Evolutionary conservation across 345 rosid genomes (phyloP).

Genomic region (Jatropha curcas): DNA sequence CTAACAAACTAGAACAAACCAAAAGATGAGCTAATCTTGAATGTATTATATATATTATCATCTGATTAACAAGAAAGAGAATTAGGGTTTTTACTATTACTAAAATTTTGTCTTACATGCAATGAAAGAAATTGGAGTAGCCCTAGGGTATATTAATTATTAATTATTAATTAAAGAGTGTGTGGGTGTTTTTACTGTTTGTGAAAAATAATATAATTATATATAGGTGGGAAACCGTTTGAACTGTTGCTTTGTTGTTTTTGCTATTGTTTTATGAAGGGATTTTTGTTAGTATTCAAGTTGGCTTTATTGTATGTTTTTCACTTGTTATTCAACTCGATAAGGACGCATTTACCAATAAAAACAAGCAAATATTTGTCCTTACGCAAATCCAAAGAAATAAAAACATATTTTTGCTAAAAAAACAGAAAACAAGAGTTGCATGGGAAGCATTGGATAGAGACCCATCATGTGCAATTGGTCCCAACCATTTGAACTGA

Average conservation of each 20-base stretch:
- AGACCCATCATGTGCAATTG: conserved; percentile 30
- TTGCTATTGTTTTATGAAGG: conserved; percentile 15
- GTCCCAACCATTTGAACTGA: conserved; percentile 19
- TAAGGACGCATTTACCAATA: conserved; percentile 28
- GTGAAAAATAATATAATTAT: background rate
- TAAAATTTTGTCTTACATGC: conserved; percentile 1
- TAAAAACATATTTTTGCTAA: background rate
- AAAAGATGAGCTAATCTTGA: conserved; percentile 26
- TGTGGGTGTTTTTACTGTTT: background rate
- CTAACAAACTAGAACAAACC: conserved; percentile 18
- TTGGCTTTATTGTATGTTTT: conserved; percentile 12
- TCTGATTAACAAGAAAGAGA: background rate
- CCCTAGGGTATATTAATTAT: too few species aligned
- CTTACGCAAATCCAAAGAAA: conserved; percentile 15
- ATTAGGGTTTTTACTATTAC: background rate
- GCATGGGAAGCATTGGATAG: conserved; percentile 24
- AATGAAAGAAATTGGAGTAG: conserved; percentile 13
- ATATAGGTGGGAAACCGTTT: background rate
- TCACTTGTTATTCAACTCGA: conserved; percentile 22
- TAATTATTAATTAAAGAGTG: conserved; percentile 2
- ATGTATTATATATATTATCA: conserved; percentile 13
- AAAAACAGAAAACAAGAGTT: background rate
- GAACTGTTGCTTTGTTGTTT: conserved; percentile 24
- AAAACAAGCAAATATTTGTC: conserved; percentile 27
- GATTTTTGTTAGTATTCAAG: conserved; percentile 4